Evolutionary conservation across 2,329 filamentous ascomycete species (phyloP).

Genomic region (Phaeosphaeria sp.): DNA sequence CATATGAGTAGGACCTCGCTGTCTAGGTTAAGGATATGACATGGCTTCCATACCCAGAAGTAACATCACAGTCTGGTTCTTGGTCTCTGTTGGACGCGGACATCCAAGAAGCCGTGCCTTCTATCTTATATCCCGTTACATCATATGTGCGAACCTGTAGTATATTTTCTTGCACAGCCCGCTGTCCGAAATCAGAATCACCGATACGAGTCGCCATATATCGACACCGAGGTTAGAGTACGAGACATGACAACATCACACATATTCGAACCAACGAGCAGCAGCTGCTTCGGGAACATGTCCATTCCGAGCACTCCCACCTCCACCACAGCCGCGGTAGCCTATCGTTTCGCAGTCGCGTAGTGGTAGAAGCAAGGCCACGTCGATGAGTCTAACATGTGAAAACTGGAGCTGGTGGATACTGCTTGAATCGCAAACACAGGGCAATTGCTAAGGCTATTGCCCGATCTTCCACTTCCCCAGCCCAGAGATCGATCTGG

Average conservation of each 20-base stretch:
- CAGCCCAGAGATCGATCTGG: conserved; percentile 11
- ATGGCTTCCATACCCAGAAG: not conserved
- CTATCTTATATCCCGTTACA: too few relatives aligned
- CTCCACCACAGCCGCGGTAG: not conserved
- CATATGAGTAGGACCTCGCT: not conserved
- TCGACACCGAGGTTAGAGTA: not conserved
- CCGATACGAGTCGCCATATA: not conserved
- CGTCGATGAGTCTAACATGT: conserved; percentile 10
- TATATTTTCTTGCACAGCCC: not conserved
- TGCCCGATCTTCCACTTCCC: not conserved
- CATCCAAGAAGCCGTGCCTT: too few relatives aligned
- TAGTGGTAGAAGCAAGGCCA: conserved; percentile 7
- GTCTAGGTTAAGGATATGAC: not conserved
- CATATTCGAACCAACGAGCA: conserved; percentile 6
- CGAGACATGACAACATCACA: conserved; percentile 12
- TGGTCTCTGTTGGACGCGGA: too few relatives aligned
- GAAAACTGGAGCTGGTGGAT: conserved; percentile 8
- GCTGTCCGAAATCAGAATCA: not conserved
- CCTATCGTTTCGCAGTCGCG: not conserved
- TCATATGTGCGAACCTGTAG: too few relatives aligned
- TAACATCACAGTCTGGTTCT: not conserved
- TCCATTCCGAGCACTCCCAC: conserved; percentile 1
- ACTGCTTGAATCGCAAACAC: not conserved
- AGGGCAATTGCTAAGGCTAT: conserved; percentile 1
- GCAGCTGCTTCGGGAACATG: conserved; percentile 7